Conservation (phyloP, 495 filamentous ascomycete genomes). For the Entonaema liquescens region DNA sequence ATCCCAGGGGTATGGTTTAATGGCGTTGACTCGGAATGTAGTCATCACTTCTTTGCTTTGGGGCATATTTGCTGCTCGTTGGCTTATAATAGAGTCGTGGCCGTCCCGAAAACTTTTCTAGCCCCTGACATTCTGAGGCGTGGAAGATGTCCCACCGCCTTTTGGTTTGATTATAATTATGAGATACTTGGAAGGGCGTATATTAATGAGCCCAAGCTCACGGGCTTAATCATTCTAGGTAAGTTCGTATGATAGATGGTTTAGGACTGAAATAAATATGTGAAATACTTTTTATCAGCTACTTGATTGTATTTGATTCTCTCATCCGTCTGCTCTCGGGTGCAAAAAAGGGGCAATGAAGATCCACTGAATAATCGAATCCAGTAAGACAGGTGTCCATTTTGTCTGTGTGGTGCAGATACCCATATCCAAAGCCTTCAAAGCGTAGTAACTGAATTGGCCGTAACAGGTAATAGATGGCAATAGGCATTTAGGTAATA, state of each 20-base stretch:
- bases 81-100: not conserved
- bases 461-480: not conserved
- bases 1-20: not conserved
- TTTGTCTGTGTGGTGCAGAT: slow-evolving; percentile 39
- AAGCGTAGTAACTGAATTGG: slow-evolving; percentile 14
- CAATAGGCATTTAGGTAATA: slow-evolving; percentile 4
- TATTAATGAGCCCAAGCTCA: not conserved
- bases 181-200: not conserved
- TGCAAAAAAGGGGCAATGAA: slow-evolving; percentile 25
- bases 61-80: not conserved
- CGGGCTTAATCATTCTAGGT: not conserved
- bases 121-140: not conserved
- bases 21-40: not conserved
- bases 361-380: slow-evolving; percentile 34
- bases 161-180: not conserved
- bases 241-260: not conserved
- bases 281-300: not conserved
- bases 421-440: slow-evolving; percentile 2
- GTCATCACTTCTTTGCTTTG: not conserved
- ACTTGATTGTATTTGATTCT: not conserved
- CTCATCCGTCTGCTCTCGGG: not conserved
- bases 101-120: not conserved
- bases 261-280: not conserved
- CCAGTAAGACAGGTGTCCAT: slow-evolving; percentile 35
- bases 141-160: not conserved